Evolutionary conservation across 345 rosid species (phyloP), one percentile per base, ranked within the genome.

Genomic region (Citrus inodora): DNA sequence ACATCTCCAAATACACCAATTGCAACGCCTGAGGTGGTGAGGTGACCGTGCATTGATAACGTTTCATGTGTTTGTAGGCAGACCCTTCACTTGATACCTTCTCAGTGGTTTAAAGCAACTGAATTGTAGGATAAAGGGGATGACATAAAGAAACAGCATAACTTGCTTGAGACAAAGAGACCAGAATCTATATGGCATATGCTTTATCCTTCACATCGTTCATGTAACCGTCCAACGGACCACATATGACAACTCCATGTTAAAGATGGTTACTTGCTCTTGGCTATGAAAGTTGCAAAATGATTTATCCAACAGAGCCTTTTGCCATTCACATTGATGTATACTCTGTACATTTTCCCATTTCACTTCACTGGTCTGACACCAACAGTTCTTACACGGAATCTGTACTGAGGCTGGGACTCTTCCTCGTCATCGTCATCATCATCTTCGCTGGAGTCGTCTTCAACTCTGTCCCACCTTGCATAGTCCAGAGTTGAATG

Each of bases 401-500:
- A 95, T 46, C 94, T 85, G 79, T 88, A 95, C 83, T 88, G 95
- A 76, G 95, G 94, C 75, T 46, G 86, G 78, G 88, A 82, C 9
- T 90, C 94, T 27, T 90, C 95, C 2, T 88, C 90, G 0, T 89
- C 90, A 0, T 85, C 92, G 0, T 90, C 94, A 0, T 90, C 90
- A 3, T 90, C 94, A 32, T 94, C 97, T 40, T 92, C 98, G 71
- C 99, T 92, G 3, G 98, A 93, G 74, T 87, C 90, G 76, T 91
- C 92, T 78, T 88, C 90, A 67, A 95, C 98, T 32, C 84, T 84
- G 76, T 93, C 88, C 98, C 99, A 95, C 42, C 98, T 88, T 6
- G 88, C 93, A 78, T 95, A 95, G 85, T 95, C 91, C 56, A 95
- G 86, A 37, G 98, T 53, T 1, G 99, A 91, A 85, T 95, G 98